Conservation (phyloP, 257 asterid species). For the Fraxinus quadrangulata region DNA sequence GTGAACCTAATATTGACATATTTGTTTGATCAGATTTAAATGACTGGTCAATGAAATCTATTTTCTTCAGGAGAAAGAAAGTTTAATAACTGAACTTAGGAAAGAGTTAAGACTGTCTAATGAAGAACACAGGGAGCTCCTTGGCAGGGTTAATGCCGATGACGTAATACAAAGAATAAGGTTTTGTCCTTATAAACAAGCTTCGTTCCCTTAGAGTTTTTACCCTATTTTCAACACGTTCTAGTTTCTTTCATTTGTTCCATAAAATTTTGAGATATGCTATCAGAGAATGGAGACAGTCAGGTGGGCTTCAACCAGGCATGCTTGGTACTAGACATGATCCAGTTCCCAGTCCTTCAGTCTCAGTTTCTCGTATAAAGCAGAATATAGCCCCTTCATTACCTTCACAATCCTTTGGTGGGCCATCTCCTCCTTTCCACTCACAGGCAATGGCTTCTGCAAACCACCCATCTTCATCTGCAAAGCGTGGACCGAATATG, state of each 20-base stretch:
- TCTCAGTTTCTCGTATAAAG: slow-evolving; percentile 73
- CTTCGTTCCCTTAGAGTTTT: background rate
- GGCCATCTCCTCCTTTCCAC: slow-evolving; percentile 46
- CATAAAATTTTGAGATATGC: slow-evolving; percentile 22
- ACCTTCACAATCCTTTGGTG: slow-evolving; percentile 58
- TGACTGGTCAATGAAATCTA: slow-evolving; percentile 30
- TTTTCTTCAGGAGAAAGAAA: slow-evolving; percentile 82
- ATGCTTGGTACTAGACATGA: slow-evolving; percentile 54
- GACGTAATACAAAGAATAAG: slow-evolving; percentile 77
- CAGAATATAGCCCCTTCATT: slow-evolving; percentile 51
- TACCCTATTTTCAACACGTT: slow-evolving; percentile 5
- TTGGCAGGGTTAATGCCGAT: slow-evolving; percentile 70
- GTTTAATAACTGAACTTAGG: slow-evolving; percentile 83
- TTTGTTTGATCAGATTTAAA: slow-evolving; percentile 34
- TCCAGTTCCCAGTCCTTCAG: slow-evolving; percentile 57
- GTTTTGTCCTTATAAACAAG: slow-evolving; percentile 27
- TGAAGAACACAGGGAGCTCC: slow-evolving; percentile 88
- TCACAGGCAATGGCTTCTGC: slow-evolving; percentile 42
- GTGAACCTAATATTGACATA: slow-evolving; percentile 31
- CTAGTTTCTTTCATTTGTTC: slow-evolving; percentile 6
- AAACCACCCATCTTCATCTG: slow-evolving; percentile 64
- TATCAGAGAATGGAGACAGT: slow-evolving; percentile 66
- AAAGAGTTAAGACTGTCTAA: slow-evolving; percentile 86
- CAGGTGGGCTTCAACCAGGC: slow-evolving; percentile 45
- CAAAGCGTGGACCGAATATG: slow-evolving; percentile 55